Percentiles rank a stretch among this genome's conserved stretches.
phyloP scores from a whole-genome alignment of 805 yeast genomes.

The Candida berthetii region DNA sequence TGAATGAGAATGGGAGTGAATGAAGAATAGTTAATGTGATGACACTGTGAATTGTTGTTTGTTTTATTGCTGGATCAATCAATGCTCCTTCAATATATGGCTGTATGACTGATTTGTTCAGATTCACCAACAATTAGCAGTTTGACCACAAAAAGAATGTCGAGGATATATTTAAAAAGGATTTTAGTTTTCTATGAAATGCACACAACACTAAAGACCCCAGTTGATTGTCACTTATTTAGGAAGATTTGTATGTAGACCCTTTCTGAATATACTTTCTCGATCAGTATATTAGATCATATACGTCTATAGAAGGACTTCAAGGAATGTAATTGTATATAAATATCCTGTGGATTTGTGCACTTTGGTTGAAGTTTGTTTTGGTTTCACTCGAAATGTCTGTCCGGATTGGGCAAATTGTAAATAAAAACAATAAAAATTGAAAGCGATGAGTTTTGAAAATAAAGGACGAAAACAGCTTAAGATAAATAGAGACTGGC shows the following conservation, averaged over 20 bases:
- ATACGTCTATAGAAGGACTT: no score
- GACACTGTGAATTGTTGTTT: background rate
- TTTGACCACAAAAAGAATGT: background rate
- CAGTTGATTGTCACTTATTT: no score
- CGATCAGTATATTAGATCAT: no score
- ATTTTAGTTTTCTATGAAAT: no score
- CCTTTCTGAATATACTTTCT: no score
- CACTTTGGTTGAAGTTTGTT: background rate
- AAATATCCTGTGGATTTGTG: background rate
- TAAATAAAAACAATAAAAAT: conserved; percentile 15
- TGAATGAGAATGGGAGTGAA: background rate
- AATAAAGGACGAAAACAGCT: background rate
- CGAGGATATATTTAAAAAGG: no score
- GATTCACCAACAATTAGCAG: no score
- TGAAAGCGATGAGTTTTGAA: background rate
- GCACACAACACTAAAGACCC: no score
- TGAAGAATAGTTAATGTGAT: background rate
- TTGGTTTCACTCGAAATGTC: background rate
- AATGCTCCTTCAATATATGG: background rate
- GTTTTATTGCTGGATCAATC: background rate
- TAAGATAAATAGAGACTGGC: conserved; percentile 1
- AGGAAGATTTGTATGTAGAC: no score
- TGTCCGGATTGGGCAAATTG: conserved; percentile 13
- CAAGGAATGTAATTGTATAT: background rate
- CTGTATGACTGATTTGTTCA: background rate